Conservation (phyloP, 2,329 filamentous ascomycete genomes). For the Xylaria sp. region DNA sequence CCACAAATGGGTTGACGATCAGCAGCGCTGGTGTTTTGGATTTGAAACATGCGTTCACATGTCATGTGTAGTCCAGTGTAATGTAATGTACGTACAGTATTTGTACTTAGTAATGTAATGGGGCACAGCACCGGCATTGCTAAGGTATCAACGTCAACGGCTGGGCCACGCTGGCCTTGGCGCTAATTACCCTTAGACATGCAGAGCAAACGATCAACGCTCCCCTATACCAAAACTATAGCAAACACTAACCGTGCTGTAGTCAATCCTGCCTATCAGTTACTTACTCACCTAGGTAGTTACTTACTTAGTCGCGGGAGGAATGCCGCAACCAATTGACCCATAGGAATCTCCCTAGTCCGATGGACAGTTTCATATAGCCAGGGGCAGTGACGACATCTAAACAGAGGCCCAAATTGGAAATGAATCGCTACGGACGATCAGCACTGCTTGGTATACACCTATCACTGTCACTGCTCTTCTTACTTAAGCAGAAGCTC, state of each 20-base stretch:
- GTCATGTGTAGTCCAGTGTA: background rate
- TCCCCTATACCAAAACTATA: background rate
- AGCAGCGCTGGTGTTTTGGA: slow-evolving; percentile 22
- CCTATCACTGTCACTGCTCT: too few relatives aligned
- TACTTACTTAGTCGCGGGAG: background rate
- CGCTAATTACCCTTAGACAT: background rate
- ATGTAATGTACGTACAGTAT: background rate
- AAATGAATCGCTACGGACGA: slow-evolving; percentile 3
- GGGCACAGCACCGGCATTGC: background rate
- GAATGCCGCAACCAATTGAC: background rate
- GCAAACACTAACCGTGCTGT: too few relatives aligned
- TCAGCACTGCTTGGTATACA: background rate
- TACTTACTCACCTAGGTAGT: too few relatives aligned
- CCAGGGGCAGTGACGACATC: background rate
- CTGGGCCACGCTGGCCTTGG: slow-evolving; percentile 6
- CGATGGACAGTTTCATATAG: background rate
- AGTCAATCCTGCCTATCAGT: too few relatives aligned
- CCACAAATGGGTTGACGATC: slow-evolving; percentile 3
- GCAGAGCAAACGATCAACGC: slow-evolving; percentile 9
- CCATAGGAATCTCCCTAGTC: background rate
- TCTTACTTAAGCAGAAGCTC: background rate
- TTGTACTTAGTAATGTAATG: background rate
- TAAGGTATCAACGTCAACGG: too few relatives aligned
- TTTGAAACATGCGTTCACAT: slow-evolving; percentile 22
- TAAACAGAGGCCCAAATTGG: slow-evolving; percentile 8